Conservation (phyloP, 208 protist species). For the Acanthamoeba lenticulata region DNA sequence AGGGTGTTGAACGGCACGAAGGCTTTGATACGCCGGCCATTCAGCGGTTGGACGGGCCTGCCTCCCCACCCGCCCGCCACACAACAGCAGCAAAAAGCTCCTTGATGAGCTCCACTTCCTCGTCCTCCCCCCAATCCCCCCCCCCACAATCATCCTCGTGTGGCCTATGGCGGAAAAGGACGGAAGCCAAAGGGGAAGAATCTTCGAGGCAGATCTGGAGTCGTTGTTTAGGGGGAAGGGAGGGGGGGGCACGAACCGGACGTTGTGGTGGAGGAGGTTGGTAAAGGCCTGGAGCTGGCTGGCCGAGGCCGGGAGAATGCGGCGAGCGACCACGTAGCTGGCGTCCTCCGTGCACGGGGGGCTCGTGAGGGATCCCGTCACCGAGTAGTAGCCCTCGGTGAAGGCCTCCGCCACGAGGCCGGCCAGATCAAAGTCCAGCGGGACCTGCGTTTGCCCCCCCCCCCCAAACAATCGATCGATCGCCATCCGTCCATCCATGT, state of each 20-base stretch:
- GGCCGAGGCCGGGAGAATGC: neutral
- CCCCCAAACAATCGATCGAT: neutral
- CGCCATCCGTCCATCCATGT: too few relatives aligned
- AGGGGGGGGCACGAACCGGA: neutral
- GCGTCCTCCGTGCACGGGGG: slow-evolving; percentile 60
- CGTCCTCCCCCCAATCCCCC: too few relatives aligned
- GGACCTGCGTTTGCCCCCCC: slow-evolving; percentile 43
- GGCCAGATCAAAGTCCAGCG: slow-evolving; percentile 23
- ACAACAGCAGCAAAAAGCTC: too few relatives aligned
- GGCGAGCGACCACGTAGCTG: neutral
- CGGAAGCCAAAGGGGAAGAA: neutral
- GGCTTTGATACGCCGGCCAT: slow-evolving; percentile 50
- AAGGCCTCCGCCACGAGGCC: slow-evolving; percentile 35
- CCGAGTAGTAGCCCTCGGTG: slow-evolving; percentile 44
- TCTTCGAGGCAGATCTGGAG: too few relatives aligned
- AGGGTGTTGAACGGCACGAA: slow-evolving; percentile 27
- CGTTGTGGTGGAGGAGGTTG: slow-evolving; percentile 49
- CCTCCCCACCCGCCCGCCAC: too few relatives aligned
- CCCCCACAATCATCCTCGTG: too few relatives aligned
- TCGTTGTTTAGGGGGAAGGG: neutral
- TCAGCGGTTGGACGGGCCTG: slow-evolving; percentile 25
- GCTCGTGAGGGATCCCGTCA: slow-evolving; percentile 9
- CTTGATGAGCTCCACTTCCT: too few relatives aligned
- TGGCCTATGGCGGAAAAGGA: too few relatives aligned
- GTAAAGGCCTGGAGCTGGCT: neutral